Evolutionary conservation across 129 eudicot species (phyloP).

Genomic region (Arctium minus): DNA sequence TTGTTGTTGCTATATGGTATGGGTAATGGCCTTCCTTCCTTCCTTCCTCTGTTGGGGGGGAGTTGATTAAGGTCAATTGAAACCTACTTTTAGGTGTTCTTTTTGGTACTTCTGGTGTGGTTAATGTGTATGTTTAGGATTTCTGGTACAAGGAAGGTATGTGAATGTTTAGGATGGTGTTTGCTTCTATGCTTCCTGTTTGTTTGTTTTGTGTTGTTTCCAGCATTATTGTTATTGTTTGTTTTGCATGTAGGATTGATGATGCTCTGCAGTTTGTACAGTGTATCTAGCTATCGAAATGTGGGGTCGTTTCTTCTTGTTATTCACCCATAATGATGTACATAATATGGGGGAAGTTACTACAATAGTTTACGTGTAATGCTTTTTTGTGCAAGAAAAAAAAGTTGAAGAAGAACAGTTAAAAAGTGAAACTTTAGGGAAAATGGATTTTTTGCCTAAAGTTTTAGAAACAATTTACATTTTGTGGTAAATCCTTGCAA

Average conservation of each 20-base stretch:
- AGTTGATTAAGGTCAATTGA: background rate
- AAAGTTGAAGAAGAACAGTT: too few relatives aligned
- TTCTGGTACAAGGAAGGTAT: background rate
- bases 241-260: background rate
- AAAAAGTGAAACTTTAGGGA: too few relatives aligned
- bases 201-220: background rate
- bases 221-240: background rate
- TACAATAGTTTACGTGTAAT: too few relatives aligned
- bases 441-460: too few relatives aligned
- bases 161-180: constrained; percentile 10
- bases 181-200: background rate
- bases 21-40: background rate
- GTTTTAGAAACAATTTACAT: too few relatives aligned
- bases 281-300: too few relatives aligned
- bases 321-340: too few relatives aligned
- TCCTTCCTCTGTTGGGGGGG: background rate
- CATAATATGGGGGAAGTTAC: too few relatives aligned
- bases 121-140: constrained; percentile 4
- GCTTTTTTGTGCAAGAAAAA: too few relatives aligned
- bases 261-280: too few relatives aligned
- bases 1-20: background rate
- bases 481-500: too few relatives aligned
- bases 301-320: too few relatives aligned
- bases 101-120: background rate
- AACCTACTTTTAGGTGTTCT: background rate